Evolutionary conservation across 2,329 filamentous ascomycete species (phyloP), one percentile per base, ranked within the genome.

Genomic region (Aschersonia sp.): DNA sequence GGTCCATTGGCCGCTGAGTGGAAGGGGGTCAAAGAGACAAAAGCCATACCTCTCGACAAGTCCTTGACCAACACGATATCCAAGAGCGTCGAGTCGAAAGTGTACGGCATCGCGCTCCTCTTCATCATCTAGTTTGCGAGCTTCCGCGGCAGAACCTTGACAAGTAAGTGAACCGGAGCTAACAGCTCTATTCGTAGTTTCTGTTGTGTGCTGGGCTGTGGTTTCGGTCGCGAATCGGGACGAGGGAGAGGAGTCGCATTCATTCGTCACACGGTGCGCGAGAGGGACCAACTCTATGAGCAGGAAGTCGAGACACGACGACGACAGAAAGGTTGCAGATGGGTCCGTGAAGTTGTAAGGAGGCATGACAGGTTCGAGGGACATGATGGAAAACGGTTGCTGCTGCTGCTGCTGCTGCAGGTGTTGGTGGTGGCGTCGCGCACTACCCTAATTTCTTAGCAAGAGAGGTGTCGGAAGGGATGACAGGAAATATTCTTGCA

Each of bases 221-320:
- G 4, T 42, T 42, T 42, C 40, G 49, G 49, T 45, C 33, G 33
- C 33, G 12, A 12, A 37, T 37, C 8, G 8, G 33, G 33, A 37
- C 12, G 33, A 22, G 22, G 22, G 46, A 42, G 50, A 73, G 64
- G 46, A 68, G 50, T 80, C 78, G 5, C 87, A 72, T 59, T 92
- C 83, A 59, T 81, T 78, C 29, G 87, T 82, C 52, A 97, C 75
- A 54, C 92, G 81, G 65, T 94, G 87, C 5, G 90, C 86, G 72
- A 97, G 83, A 40, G 92, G 92, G 12, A 98, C 92, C 48, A 98
- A 79, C 70, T 98, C 92, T 62, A 97, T 97, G 57, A 98, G 78
- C 49, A 98, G 78, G 57, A 98, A 84, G 66, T 98, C 92, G 58
- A 98, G 80, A 63, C 85, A 88, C 44, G 90, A 92, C 49, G 83